Base-by-base conservation (phyloP, 306 rosid genomes). In the Vachellia pachyceras region DNA sequence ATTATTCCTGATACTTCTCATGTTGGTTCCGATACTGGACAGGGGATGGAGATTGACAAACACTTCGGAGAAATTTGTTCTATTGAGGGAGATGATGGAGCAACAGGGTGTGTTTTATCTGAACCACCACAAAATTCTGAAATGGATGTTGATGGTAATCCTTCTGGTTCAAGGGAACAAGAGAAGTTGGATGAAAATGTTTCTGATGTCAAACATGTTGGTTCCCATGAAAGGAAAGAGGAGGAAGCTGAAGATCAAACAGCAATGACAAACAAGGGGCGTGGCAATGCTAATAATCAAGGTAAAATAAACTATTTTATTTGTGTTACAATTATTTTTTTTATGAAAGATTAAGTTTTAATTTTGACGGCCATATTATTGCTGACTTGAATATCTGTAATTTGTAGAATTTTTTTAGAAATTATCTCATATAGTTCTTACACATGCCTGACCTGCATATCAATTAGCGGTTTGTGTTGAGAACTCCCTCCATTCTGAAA, bases 21-120 rank as follows among this genome's bases (percentile, higher is more conserved):
- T 45, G 67, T 68, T 68, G 46, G 61, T 68, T 83, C 83, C 37
- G 86, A 79, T 47, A 83, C 80, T 7, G 86, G 86, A 45, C 80
- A 85, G 77, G 76, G 52, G 39, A 72, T 79, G 85, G 86, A 79
- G 57, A 76, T 72, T 73, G 87, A 83, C 41, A 68, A 41, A 63
- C 47, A 82, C 54, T 61, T 11, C 33, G 76, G 63, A 60, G 40
- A 71, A 70, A 20, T 66, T 35, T 25, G 40, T 55, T 49, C 22
- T 49, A n/a, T 36, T 49, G 29, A 70, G 45, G 20, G 54, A 12
- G 83, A 69, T 63, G 33, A 10, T 52, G 84, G 82, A 44, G 83
- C 69, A 46, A 33, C 47, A 60, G 55, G 54, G 18, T n/a, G 73
- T 37, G 65, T 64, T 52, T 72, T 78, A 69, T 36, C 57, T 7